phyloP scores from a whole-genome alignment of 2,329 filamentous ascomycete genomes.

The Talaromyces atroroseus region DNA sequence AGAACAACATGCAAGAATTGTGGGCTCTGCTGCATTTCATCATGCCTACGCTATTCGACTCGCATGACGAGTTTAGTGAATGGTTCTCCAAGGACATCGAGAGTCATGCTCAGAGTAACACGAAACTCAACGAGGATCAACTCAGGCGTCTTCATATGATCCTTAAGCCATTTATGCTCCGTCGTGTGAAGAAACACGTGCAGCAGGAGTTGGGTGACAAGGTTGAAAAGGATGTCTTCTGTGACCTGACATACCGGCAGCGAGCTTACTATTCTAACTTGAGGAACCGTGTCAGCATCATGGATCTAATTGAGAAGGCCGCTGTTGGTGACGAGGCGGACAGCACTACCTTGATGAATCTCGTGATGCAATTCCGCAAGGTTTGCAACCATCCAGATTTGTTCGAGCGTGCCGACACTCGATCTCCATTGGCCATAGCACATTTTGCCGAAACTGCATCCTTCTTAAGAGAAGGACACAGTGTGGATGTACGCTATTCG shows the following conservation, averaged over 20 bases:
- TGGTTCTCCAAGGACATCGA: constrained; percentile 66
- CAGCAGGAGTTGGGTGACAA: constrained; percentile 99
- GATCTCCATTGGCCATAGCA: constrained; percentile 75
- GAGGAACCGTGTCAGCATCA: constrained; percentile 95
- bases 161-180: constrained; percentile 97
- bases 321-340: constrained; percentile 91
- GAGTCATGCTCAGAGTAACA: constrained; percentile 96
- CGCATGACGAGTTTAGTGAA: constrained; percentile 49
- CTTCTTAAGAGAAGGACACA: constrained; percentile 81
- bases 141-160: constrained; percentile 98
- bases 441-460: constrained; percentile 92
- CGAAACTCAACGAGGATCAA: constrained; percentile 98
- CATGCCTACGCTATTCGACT: constrained; percentile 94
- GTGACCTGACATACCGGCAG: constrained; percentile 92
- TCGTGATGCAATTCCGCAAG: constrained; percentile 99
- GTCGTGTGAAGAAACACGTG: constrained; percentile 98
- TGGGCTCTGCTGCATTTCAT: constrained; percentile 99
- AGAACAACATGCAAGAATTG: constrained; percentile 99
- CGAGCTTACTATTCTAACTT: constrained; percentile 88
- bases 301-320: constrained; percentile 97
- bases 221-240: constrained; percentile 94
- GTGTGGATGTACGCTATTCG: constrained; percentile 78
- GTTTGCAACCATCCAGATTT: constrained; percentile 98
- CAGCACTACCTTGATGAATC: constrained; percentile 93
- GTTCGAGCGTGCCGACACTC: constrained; percentile 90